phyloP scores from a whole-genome alignment of 768 basidiomycete genomes.

The Lactifluus subvellereus region DNA sequence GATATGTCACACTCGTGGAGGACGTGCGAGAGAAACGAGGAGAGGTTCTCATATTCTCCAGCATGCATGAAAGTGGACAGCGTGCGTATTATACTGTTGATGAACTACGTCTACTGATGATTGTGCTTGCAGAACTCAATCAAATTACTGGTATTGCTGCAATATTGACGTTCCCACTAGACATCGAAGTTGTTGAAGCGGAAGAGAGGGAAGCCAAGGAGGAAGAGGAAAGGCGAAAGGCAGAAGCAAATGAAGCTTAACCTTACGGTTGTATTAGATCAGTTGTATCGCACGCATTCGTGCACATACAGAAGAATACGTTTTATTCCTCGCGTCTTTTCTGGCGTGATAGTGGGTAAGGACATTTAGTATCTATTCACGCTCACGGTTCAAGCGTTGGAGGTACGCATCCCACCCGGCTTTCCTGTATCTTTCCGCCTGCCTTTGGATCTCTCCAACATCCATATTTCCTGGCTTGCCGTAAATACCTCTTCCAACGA shows the following conservation, averaged over 20 bases:
- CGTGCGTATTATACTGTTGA: slow-evolving; percentile 48
- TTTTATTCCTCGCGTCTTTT: background rate
- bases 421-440: slow-evolving; percentile 77
- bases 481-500: slow-evolving; percentile 94
- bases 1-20: slow-evolving; percentile 85
- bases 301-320: background rate
- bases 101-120: background rate
- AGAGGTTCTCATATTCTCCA: slow-evolving; percentile 95
- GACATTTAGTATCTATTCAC: background rate
- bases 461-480: slow-evolving; percentile 48
- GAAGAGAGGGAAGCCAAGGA: slow-evolving; percentile 77
- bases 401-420: slow-evolving; percentile 93
- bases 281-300: background rate
- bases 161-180: slow-evolving; percentile 91
- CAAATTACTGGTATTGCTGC: slow-evolving; percentile 93
- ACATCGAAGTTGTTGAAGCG: slow-evolving; percentile 90
- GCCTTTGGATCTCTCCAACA: slow-evolving; percentile 47
- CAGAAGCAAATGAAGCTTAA: slow-evolving; percentile 4
- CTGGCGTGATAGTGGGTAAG: background rate
- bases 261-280: background rate
- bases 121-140: slow-evolving; percentile 68
- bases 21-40: slow-evolving; percentile 82
- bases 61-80: slow-evolving; percentile 99
- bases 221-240: slow-evolving; percentile 31
- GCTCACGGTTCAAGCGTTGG: slow-evolving; percentile 29